Percentiles rank a stretch among this genome's conserved stretches.
These are phyloP conservation scores for Aspergillus sclerotiicarbonarius DNA, from an alignment of 495 filamentous ascomycete species.

Conservation along the genomic window DNA sequence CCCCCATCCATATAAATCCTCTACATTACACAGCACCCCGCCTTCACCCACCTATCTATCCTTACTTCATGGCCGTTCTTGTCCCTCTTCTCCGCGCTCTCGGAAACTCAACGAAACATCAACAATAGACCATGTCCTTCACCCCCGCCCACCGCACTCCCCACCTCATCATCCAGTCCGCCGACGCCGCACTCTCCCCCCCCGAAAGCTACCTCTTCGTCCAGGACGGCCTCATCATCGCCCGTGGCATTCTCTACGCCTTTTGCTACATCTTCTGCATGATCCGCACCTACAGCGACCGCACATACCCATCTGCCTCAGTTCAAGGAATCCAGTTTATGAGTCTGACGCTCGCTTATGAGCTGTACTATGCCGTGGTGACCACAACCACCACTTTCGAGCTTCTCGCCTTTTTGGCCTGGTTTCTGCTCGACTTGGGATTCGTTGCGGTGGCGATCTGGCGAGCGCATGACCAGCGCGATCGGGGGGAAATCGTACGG, in stretches of 20 bases:
- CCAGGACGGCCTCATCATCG: slow-evolving; percentile 23
- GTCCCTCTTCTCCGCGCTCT: too few relatives aligned
- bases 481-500: slow-evolving; percentile 1
- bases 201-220: slow-evolving; percentile 23
- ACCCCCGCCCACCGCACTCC: neutral
- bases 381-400: slow-evolving; percentile 14
- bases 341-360: slow-evolving; percentile 21
- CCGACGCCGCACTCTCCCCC: slow-evolving; percentile 11
- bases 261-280: slow-evolving; percentile 19
- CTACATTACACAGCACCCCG: too few relatives aligned
- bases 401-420: slow-evolving; percentile 13
- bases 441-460: slow-evolving; percentile 11
- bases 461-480: slow-evolving; percentile 3
- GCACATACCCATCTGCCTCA: slow-evolving; percentile 11
- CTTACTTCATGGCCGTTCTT: too few relatives aligned
- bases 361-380: slow-evolving; percentile 19
- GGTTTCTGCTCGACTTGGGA: slow-evolving; percentile 18
- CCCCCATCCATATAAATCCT: too few relatives aligned
- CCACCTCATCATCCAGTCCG: slow-evolving; percentile 20
- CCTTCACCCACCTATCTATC: too few relatives aligned
- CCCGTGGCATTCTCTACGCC: slow-evolving; percentile 20
- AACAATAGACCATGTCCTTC: too few relatives aligned
- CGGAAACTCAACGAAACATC: too few relatives aligned
- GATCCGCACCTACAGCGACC: slow-evolving; percentile 12
- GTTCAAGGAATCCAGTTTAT: slow-evolving; percentile 12